Evolutionary conservation across 2,329 filamentous ascomycete species (phyloP).

Genomic region (Sclerotinia trifoliorum): DNA sequence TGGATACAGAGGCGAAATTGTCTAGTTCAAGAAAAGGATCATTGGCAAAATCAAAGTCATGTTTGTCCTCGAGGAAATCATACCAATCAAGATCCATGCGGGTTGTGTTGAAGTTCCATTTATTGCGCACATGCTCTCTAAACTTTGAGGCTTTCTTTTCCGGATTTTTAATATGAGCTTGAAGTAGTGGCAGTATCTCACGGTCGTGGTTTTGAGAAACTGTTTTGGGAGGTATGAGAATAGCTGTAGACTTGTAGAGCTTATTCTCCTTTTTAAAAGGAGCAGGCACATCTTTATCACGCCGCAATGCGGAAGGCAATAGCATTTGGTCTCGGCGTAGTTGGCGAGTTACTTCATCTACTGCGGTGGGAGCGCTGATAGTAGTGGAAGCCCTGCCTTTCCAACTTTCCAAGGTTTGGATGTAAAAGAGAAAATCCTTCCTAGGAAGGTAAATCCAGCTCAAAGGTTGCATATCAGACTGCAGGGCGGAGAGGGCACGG

Average conservation of each 20-base stretch:
- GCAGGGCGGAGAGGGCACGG: background rate
- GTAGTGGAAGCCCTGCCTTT: slow-evolving; percentile 3
- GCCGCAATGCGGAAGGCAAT: background rate
- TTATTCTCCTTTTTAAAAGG: background rate
- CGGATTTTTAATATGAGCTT: background rate
- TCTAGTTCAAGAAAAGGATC: slow-evolving; percentile 22
- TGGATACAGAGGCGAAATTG: background rate
- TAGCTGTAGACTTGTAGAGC: background rate
- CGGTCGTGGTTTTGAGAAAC: background rate
- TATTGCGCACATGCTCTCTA: background rate
- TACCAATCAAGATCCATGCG: slow-evolving; percentile 11
- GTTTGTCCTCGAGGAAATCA: background rate
- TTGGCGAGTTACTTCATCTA: background rate
- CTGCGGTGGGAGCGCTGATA: background rate
- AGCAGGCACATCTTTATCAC: background rate
- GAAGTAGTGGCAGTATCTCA: background rate
- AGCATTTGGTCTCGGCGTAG: background rate
- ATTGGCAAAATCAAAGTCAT: slow-evolving; percentile 17
- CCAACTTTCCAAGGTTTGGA: slow-evolving; percentile 3
- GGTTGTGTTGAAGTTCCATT: slow-evolving; percentile 7
- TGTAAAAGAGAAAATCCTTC: background rate
- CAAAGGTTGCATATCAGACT: background rate
- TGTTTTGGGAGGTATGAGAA: background rate
- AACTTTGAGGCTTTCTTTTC: background rate
- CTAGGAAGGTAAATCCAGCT: slow-evolving; percentile 23